Base-by-base conservation (phyloP, 2,329 filamentous ascomycete species). In the Fusarium globosum region DNA sequence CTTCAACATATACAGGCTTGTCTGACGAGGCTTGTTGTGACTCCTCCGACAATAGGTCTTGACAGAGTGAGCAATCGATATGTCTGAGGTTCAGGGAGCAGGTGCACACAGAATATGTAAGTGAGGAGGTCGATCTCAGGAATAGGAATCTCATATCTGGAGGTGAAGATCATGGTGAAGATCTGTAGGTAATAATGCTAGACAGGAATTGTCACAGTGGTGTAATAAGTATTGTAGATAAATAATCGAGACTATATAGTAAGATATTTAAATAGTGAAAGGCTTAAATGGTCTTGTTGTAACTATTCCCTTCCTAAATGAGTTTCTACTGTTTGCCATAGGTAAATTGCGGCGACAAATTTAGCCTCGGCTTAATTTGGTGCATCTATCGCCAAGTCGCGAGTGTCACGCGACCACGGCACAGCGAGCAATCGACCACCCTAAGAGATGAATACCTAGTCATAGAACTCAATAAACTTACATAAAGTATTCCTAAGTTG, bases 161-260 rank as follows among this genome's bases (percentile, higher is more conserved):
- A 53, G 13, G 33, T 26, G 18, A 53, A 53, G 0, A 53, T 53
- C 49, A 53, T 53, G 2, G 10, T 21, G 18, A 36, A 21, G 49
- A 3, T 20, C 0, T 12, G 6, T 0, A 36, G n/a, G 4, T 16
- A 16, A 0, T 5, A 11, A 16, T 1, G 9, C 18, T 15, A 0
- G 13, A 26, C 6, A 3, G 18, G 3, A 28, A 8, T 12, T 26
- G 8, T 4, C 8, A 1, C 6, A 21, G 4, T 16, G 16, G 1
- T 26, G 11, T 18, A 6, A 14, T 33, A 3, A 13, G 10, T 33
- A 12, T 9, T 10, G 10, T 6, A 13, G 7, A 33, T 0, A 33
- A 33, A 4, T 3, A 2, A 28, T 7, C 28, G 23, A 21, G 12
- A 15, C 4, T 18, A 18, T 6, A 2, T 6, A 16, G 7, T n/a